Evolutionary conservation across 768 basidiomycete genomes (phyloP).

Genomic region (Tephrocybe sp.): DNA sequence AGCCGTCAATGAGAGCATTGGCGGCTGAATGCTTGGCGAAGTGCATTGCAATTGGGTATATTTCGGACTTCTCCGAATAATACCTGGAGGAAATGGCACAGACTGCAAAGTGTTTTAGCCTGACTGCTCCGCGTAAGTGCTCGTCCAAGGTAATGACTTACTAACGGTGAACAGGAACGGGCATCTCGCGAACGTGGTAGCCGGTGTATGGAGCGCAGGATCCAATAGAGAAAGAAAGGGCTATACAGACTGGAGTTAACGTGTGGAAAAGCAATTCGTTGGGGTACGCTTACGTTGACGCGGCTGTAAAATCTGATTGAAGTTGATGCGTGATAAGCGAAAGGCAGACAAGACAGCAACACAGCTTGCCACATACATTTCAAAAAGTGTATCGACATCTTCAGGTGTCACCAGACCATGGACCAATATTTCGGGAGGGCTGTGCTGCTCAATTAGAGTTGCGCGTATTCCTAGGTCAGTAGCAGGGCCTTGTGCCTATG

Average conservation of each 20-base stretch:
- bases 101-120: conserved; percentile 42
- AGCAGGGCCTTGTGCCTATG: conserved; percentile 56
- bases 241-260: conserved; percentile 25
- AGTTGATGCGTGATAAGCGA: conserved; percentile 4
- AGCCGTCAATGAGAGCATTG: conserved; percentile 76
- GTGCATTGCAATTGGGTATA: conserved; percentile 88
- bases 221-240: conserved; percentile 78
- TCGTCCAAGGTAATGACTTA: conserved; percentile 36
- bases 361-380: conserved; percentile 54
- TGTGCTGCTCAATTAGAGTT: conserved; percentile 72
- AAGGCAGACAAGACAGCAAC: conserved; percentile 2
- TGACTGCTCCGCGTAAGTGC: background rate
- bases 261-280: background rate
- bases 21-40: conserved; percentile 84
- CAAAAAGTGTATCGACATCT: conserved; percentile 82
- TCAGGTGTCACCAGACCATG: conserved; percentile 76
- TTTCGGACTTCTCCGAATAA: conserved; percentile 74
- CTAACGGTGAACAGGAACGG: conserved; percentile 91
- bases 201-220: conserved; percentile 77
- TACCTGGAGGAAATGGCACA: conserved; percentile 88
- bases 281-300: conserved; percentile 56
- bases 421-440: conserved; percentile 78
- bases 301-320: conserved; percentile 63
- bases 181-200: conserved; percentile 76
- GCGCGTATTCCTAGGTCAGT: conserved; percentile 71